A percentile compares a stretch with the other conserved stretches of the same genome.
Evolutionary conservation across 78 protist genomes (phyloP).

Genomic region (Emiliania huxleyi): DNA sequence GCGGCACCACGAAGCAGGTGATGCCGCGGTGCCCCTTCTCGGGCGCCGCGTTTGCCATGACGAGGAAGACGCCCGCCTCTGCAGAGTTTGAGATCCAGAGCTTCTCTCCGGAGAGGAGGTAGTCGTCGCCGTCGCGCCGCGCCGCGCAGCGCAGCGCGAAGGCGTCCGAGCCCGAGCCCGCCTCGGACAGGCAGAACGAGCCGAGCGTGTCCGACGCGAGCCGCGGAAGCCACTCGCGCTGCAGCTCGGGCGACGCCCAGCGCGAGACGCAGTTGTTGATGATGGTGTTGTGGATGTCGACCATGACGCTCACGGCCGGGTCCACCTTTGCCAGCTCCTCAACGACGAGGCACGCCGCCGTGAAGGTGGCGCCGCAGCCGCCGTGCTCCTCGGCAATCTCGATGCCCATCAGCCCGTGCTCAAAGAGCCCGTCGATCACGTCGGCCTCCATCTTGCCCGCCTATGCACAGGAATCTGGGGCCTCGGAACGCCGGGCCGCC

Average conservation of each 20-base stretch:
- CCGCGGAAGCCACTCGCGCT: constrained; percentile 67
- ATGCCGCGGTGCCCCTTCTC: constrained; percentile 84
- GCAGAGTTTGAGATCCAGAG: constrained; percentile 89
- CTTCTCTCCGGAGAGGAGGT: constrained; percentile 85
- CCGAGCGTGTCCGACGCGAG: constrained; percentile 79
- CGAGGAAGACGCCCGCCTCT: constrained; percentile 87
- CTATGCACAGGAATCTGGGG: too few species aligned
- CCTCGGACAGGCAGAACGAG: constrained; percentile 86
- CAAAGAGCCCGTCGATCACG: not conserved
- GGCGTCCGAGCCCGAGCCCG: constrained; percentile 87
- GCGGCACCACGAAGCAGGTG: constrained; percentile 88
- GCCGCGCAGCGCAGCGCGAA: constrained; percentile 87
- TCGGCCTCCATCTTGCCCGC: not conserved
- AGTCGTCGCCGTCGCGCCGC: not conserved
- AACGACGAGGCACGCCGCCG: constrained; percentile 26
- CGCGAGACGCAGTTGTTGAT: constrained; percentile 24
- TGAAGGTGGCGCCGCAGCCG: constrained; percentile 13
- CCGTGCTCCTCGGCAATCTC: constrained; percentile 35
- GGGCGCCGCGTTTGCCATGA: constrained; percentile 86
- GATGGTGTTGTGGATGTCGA: constrained; percentile 48
- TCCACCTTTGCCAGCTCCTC: constrained; percentile 46
- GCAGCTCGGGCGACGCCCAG: constrained; percentile 66
- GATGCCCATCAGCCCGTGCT: constrained; percentile 31
- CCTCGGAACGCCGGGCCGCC: too few species aligned
- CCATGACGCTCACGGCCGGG: constrained; percentile 38